Evolutionary conservation across 2,329 filamentous ascomycete species (phyloP).

Genomic region (Aspergillus fumigatiaffinis): DNA sequence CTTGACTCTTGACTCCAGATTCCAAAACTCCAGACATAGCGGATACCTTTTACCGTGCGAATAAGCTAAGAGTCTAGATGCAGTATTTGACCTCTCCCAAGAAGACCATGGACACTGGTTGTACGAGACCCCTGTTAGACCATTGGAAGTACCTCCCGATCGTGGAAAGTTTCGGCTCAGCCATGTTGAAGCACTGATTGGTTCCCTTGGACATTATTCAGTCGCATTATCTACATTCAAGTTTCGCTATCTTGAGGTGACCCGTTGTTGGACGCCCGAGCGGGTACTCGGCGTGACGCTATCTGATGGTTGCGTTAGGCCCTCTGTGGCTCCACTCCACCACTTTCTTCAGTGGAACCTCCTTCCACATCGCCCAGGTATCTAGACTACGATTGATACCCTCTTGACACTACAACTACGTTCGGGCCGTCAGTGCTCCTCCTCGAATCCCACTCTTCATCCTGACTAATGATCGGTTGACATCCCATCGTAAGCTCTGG

Average conservation of each 20-base stretch:
- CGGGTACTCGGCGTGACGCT: slow-evolving; percentile 5
- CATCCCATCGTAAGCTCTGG: background rate
- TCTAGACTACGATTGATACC: background rate
- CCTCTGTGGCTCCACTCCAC: background rate
- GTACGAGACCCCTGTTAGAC: background rate
- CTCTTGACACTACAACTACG: background rate
- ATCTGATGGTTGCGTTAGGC: background rate
- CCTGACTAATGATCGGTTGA: background rate
- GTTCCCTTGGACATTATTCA: background rate
- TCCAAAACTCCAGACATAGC: background rate
- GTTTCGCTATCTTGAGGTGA: background rate
- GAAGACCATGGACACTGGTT: background rate
- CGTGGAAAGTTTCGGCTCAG: background rate
- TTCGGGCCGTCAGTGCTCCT: background rate
- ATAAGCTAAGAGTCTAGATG: background rate
- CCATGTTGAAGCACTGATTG: background rate
- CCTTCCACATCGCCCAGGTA: background rate
- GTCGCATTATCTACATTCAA: background rate
- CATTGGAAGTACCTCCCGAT: background rate
- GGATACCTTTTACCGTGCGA: background rate
- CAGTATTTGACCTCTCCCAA: background rate
- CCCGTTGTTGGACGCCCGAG: slow-evolving; percentile 8
- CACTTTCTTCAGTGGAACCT: background rate
- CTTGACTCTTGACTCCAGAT: background rate
- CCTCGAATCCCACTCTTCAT: background rate